These are phyloP conservation scores for Fusarium tricinctum DNA, from an alignment of 2,329 filamentous ascomycete genomes.

Conservation along the genomic window DNA sequence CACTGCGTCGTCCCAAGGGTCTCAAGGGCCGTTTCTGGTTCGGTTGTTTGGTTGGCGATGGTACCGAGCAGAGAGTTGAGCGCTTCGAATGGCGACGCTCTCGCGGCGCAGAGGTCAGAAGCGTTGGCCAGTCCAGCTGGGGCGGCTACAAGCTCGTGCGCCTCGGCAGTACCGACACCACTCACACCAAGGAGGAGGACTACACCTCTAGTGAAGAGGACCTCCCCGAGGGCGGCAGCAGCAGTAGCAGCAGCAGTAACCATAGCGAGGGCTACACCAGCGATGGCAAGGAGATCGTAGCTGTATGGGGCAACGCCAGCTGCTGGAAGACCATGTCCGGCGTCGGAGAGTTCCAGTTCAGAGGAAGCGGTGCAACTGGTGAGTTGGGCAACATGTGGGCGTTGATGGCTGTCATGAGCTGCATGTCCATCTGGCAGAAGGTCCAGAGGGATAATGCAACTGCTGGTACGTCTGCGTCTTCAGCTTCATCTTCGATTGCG, in stretches of 20 bases:
- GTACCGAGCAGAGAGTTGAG: conserved; percentile 22
- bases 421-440: conserved; percentile 44
- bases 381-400: conserved; percentile 46
- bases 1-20: conserved; percentile 24
- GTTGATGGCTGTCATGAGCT: conserved; percentile 49
- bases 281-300: conserved; percentile 47
- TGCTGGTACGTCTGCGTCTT: conserved; percentile 11
- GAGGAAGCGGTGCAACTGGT: conserved; percentile 47
- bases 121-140: conserved; percentile 32
- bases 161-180: conserved; percentile 26
- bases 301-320: conserved; percentile 41
- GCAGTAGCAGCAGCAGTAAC: conserved; percentile 15
- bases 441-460: conserved; percentile 23
- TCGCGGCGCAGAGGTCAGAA: conserved; percentile 40
- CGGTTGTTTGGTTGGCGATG: conserved; percentile 37
- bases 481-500: conserved; percentile 1
- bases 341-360: conserved; percentile 47
- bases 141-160: conserved; percentile 48
- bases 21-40: conserved; percentile 42
- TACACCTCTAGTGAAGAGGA: conserved; percentile 23
- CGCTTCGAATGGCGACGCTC: conserved; percentile 47
- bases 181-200: not conserved
- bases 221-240: conserved; percentile 10
- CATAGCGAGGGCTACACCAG: conserved; percentile 35
- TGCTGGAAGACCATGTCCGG: conserved; percentile 29